Conservation (phyloP, 176 grass and related monocot genomes). For the Triticum dicoccoides region DNA sequence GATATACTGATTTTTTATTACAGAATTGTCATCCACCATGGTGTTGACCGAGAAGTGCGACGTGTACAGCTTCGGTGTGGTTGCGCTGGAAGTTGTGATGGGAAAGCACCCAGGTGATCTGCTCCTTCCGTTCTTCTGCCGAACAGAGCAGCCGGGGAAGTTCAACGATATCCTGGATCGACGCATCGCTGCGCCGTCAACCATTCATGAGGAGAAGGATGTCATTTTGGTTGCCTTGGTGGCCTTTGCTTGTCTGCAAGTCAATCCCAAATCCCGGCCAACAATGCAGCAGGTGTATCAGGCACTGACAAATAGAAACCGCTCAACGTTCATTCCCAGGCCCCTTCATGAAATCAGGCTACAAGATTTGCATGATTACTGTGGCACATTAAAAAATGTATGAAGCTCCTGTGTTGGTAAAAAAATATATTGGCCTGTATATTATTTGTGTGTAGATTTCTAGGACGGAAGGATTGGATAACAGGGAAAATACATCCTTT, state of each 20-base stretch:
- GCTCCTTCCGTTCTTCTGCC: too few relatives aligned
- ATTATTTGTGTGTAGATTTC: neutral
- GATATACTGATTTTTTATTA: too few relatives aligned
- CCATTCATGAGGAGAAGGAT: neutral
- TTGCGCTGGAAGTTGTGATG: too few relatives aligned
- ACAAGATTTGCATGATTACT: constrained; percentile 27
- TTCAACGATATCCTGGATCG: too few relatives aligned
- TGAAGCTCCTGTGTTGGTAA: neutral
- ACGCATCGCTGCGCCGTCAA: too few relatives aligned
- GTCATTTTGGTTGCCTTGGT: neutral
- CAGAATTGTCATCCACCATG: too few relatives aligned
- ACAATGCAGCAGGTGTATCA: constrained; percentile 30
- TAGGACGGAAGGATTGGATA: neutral
- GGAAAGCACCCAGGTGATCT: too few relatives aligned
- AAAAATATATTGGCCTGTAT: neutral
- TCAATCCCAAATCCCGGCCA: constrained; percentile 11
- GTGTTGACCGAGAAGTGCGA: too few relatives aligned
- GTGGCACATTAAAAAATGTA: neutral
- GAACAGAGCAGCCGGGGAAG: too few relatives aligned
- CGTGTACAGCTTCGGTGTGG: too few relatives aligned
- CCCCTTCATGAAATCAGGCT: neutral
- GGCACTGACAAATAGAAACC: neutral
- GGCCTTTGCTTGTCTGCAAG: constrained; percentile 29
- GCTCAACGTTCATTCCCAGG: neutral
- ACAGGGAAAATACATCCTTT: neutral